These are phyloP conservation scores for Leishmania guyanensis DNA, from an alignment of 208 protist genomes.

Conservation along the genomic window DNA sequence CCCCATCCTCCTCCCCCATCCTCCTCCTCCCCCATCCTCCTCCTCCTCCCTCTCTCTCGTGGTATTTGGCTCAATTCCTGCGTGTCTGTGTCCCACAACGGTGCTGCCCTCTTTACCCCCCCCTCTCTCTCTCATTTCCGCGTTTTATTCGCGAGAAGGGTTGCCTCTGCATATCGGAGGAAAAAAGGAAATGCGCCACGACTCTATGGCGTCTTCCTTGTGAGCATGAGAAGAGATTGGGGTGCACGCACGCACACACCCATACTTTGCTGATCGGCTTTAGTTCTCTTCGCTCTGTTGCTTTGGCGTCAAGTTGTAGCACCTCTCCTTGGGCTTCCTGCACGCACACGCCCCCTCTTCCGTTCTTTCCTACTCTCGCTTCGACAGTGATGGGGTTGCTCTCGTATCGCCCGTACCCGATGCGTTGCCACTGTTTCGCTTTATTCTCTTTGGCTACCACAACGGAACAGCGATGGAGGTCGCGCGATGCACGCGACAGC, in stretches of 20 bases:
- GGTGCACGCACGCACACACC: not conserved
- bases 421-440: not conserved
- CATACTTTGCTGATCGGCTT: not conserved
- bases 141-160: no score
- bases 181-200: not conserved
- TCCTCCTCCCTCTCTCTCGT: no score
- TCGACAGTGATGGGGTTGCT: not conserved
- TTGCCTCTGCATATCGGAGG: no score
- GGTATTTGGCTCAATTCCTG: not conserved
- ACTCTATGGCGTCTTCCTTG: not conserved
- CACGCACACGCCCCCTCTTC: not conserved
- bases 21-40: not conserved
- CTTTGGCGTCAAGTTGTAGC: not conserved
- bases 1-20: no score
- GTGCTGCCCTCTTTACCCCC: not conserved
- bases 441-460: not conserved
- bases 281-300: not conserved
- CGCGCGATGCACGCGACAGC: not conserved
- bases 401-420: not conserved
- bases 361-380: not conserved
- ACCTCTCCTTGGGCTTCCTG: not conserved
- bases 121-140: no score
- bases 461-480: not conserved
- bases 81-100: not conserved
- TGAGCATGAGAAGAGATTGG: not conserved